Base-by-base conservation (phyloP, 2,329 filamentous ascomycete genomes). In the Colletotrichum paranaense region DNA sequence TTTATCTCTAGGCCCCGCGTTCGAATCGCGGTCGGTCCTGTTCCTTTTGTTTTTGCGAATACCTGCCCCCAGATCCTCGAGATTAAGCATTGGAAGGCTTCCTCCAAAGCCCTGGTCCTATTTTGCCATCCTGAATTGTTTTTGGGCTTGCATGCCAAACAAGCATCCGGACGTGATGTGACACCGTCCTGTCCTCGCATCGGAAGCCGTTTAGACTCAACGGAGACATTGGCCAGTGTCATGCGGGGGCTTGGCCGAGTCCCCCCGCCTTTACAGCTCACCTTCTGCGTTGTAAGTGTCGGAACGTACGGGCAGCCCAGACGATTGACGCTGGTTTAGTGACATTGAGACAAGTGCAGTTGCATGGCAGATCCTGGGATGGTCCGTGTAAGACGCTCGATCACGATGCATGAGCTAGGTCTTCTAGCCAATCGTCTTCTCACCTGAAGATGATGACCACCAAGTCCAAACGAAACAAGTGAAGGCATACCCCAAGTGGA, bases 1-100 rank as follows among this genome's bases (percentile, higher is more conserved):
- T 49, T 6, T 58, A 73, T 73, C 71, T 73, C 71, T 73, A 73
- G 71, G 71, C 71, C 71, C 71, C 71, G 71, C 49, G 71, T 73
- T 73, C 71, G 71, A 73, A 73, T 28, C 71, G 49, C 71, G 71
- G 71, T 73, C 71, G 71, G 71, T 73, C 71, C 71, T 73, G 3
- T 1, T 0, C 0, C 4, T 24, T 52, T 55, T 68, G 26, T 14
- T 11, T 35, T 26, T 22, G 11, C 12, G 5, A n/a, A 9, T 28
- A 5, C 38, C 22, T n/a, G 4, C 26, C 42, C 3, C 35, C 16
- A 5, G 11, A 28, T 7, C 8, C 32, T 28, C 4, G 12, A 4
- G 14, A 11, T 63, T 24, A 9, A 6, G 14, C 3, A n/a, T 16
- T 42, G 8, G 8, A 11, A 49, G 3, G 42, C 8, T 35, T 12